These are phyloP conservation scores for Sodiomyces alkalinus DNA, from an alignment of 2,329 filamentous ascomycete genomes.

Conservation along the genomic window DNA sequence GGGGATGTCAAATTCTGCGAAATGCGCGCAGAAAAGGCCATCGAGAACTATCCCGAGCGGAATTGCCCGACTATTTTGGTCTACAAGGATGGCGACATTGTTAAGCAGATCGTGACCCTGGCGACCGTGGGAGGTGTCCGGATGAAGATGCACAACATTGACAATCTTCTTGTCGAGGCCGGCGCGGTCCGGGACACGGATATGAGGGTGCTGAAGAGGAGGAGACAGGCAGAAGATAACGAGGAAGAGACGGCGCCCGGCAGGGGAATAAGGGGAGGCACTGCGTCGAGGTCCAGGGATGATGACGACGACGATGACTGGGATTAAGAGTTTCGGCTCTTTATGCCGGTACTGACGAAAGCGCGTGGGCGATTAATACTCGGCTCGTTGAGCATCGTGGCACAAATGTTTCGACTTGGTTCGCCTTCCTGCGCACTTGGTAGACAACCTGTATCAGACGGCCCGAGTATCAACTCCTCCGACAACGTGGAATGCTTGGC, in stretches of 20 bases:
- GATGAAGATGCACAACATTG: constrained; percentile 59
- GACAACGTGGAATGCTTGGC: too few relatives aligned
- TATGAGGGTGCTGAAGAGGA: constrained; percentile 53
- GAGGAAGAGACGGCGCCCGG: constrained; percentile 34
- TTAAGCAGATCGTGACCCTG: constrained; percentile 82
- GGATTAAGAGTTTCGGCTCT: constrained; percentile 40
- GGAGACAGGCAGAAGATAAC: constrained; percentile 42
- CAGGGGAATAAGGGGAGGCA: constrained; percentile 36
- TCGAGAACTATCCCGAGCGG: constrained; percentile 87
- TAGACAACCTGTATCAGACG: too few relatives aligned
- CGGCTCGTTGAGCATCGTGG: too few relatives aligned
- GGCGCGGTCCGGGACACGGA: constrained; percentile 70
- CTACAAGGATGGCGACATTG: constrained; percentile 86
- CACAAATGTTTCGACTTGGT: too few relatives aligned
- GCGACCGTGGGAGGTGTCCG: constrained; percentile 59
- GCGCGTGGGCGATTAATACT: too few relatives aligned
- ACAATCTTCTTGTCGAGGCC: constrained; percentile 66
- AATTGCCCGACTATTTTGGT: constrained; percentile 91
- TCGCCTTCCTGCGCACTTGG: too few relatives aligned
- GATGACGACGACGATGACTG: constrained; percentile 44
- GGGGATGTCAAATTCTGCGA: constrained; percentile 97
- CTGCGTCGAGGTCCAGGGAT: constrained; percentile 23
- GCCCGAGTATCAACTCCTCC: too few relatives aligned
- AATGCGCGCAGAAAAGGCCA: constrained; percentile 81
- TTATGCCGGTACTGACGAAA: too few relatives aligned